A percentile compares a stretch with the other conserved stretches of the same genome.
phyloP scores from a whole-genome alignment of 1,284 basidiomycete genomes.

The Melampsora americana region DNA sequence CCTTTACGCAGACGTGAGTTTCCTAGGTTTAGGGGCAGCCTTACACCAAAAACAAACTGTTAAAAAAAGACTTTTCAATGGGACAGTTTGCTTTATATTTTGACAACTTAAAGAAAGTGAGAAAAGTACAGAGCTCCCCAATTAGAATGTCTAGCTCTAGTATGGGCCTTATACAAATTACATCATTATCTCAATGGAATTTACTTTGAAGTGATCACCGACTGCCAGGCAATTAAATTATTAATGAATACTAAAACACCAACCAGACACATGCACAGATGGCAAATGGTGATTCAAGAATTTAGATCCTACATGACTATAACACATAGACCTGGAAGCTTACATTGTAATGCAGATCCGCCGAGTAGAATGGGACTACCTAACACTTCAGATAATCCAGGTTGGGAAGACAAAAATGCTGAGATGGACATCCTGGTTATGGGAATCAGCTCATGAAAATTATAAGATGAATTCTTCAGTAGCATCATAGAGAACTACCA shows the following conservation, averaged over 20 bases:
- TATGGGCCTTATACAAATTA: conserved; percentile 31
- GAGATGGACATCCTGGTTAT: too few species aligned
- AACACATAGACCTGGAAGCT: conserved; percentile 13
- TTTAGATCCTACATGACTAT: conserved; percentile 31
- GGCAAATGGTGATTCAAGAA: too few species aligned
- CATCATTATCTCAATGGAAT: conserved; percentile 22
- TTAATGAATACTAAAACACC: conserved; percentile 14
- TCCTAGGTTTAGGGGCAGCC: background rate
- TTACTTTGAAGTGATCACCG: too few species aligned
- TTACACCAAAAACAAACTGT: background rate
- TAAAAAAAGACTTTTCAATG: background rate
- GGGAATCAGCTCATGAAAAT: too few species aligned
- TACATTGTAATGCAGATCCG: conserved; percentile 10
- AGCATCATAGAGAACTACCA: too few species aligned
- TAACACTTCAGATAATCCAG: conserved; percentile 14
- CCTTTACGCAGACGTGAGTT: background rate
- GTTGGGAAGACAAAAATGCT: too few species aligned
- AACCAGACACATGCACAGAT: too few species aligned
- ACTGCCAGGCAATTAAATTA: conserved; percentile 8
- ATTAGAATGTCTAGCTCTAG: conserved; percentile 16
- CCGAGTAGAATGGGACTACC: conserved; percentile 11
- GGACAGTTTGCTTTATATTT: background rate
- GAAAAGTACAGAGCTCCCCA: background rate
- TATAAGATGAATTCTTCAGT: too few species aligned
- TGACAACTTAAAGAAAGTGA: background rate